Percentiles rank a stretch among this genome's conserved stretches.
Evolutionary conservation across 495 filamentous ascomycete species (phyloP).

Genomic region (Chaetomium tenue): DNA sequence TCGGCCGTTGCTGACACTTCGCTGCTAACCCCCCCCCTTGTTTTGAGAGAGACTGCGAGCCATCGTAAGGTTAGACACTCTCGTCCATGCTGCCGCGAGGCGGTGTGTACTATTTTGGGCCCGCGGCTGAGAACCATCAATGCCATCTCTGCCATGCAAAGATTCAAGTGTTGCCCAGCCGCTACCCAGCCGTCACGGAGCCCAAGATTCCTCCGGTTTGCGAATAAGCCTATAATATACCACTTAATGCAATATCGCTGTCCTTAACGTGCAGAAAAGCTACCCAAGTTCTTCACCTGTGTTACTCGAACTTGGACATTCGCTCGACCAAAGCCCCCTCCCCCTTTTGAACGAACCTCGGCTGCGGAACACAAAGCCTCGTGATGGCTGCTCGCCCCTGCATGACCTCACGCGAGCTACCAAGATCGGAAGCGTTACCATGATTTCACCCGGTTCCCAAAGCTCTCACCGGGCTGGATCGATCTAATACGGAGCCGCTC

Average conservation of each 20-base stretch:
- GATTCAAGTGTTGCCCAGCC: neutral
- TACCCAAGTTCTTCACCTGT: neutral
- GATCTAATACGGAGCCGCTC: too few relatives aligned
- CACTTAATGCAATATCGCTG: neutral
- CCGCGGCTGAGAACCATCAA: neutral
- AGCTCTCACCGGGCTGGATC: too few relatives aligned
- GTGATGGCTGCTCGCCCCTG: neutral
- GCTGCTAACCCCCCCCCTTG: neutral
- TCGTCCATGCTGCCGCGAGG: neutral
- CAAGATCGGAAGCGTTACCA: too few relatives aligned
- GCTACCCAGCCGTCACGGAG: neutral
- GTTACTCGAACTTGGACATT: neutral
- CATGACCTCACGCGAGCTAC: neutral
- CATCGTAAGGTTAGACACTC: neutral
- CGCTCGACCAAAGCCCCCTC: too few relatives aligned
- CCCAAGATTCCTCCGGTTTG: neutral
- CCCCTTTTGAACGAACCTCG: too few relatives aligned
- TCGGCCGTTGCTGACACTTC: neutral
- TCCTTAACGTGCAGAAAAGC: neutral
- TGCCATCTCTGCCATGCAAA: neutral
- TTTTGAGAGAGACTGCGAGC: neutral
- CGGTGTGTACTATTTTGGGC: neutral
- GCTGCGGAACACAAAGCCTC: neutral
- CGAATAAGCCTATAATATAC: neutral
- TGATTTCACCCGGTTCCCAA: too few relatives aligned